Evolutionary conservation across 192 early-diverging fungal genomes (phyloP), one percentile per base, ranked within the genome.

Genomic region (Coemansia sp.): DNA sequence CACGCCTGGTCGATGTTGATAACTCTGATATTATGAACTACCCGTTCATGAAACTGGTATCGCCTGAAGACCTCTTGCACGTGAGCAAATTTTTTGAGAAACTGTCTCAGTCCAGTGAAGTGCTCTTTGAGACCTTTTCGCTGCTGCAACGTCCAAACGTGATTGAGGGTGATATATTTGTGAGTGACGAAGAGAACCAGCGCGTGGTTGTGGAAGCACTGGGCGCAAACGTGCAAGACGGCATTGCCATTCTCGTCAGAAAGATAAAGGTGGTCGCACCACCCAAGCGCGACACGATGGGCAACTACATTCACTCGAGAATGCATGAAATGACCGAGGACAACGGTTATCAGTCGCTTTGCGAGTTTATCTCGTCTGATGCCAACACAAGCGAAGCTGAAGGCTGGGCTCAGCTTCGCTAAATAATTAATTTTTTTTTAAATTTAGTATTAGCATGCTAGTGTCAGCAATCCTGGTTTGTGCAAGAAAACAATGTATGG

Each of bases 221-320:
- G 22, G 76, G 76, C 16, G 76, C 76, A 2, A 73, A 69, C 29
- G 76, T 78, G 51, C 67, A 72, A 39, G 76, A 78, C 48, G 76
- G 76, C 45, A 66, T 78, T 21, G 76, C 71, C 14, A 35, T 78
- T 25, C 59, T 78, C 27, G 19, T 78, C 49, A 35, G 76, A 12
- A 69, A 67, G 38, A 64, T 78, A 21, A 43, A 63, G 8, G 39
- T 39, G 1, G 22, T 55, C 17, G 23, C 65, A 5, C 55, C 76
- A 37, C 76, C 76, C n/a, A 66, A 60, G 49, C 47, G 64, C 25
- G 67, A 69, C 48, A 56, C 26, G 14, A 25, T 78, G 50, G 76
- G 67, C 52, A 67, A 69, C 57, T 72, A 69, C 27, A 31, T 67
- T 2, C 41, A 49, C 19, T 48, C 65, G 8, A 57, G 52, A 52